phyloP scores from a whole-genome alignment of 176 grass and related monocot species.

The Oryza nivara region DNA sequence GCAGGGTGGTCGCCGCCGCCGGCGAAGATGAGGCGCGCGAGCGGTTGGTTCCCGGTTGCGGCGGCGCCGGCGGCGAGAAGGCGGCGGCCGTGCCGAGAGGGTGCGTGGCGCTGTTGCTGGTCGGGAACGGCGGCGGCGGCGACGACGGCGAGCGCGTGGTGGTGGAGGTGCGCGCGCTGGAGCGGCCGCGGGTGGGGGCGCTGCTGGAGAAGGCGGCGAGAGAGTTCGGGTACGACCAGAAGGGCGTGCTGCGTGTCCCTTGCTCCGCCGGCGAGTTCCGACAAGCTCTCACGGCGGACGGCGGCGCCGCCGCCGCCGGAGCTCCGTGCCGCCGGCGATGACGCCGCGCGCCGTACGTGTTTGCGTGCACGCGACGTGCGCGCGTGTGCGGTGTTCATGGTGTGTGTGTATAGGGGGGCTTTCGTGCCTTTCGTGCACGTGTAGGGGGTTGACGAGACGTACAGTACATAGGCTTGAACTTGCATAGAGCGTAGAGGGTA shows the following conservation, averaged over 20 bases:
- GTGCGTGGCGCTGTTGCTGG: slow-evolving; percentile 55
- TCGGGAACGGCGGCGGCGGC: background rate
- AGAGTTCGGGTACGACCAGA: slow-evolving; percentile 57
- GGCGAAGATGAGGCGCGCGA: background rate
- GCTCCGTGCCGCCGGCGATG: background rate
- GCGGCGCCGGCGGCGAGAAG: background rate
- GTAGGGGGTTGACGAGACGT: too few relatives aligned
- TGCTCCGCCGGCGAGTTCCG: slow-evolving; percentile 52
- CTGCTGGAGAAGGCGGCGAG: slow-evolving; percentile 56
- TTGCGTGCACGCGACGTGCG: background rate
- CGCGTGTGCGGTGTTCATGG: too few relatives aligned
- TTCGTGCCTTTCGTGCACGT: too few relatives aligned
- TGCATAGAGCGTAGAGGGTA: background rate
- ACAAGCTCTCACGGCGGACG: slow-evolving; percentile 11
- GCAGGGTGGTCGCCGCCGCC: background rate
- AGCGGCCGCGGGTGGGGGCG: slow-evolving; percentile 37
- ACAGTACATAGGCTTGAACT: background rate
- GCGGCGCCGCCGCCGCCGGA: background rate
- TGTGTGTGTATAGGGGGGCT: too few relatives aligned
- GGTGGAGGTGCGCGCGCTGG: slow-evolving; percentile 46
- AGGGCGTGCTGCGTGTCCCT: slow-evolving; percentile 57
- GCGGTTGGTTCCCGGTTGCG: background rate
- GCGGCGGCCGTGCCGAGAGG: slow-evolving; percentile 38
- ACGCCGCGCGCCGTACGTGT: background rate
- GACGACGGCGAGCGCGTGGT: slow-evolving; percentile 37